phyloP scores from a whole-genome alignment of 768 basidiomycete genomes.

The Hebeloma cylindrosporum region DNA sequence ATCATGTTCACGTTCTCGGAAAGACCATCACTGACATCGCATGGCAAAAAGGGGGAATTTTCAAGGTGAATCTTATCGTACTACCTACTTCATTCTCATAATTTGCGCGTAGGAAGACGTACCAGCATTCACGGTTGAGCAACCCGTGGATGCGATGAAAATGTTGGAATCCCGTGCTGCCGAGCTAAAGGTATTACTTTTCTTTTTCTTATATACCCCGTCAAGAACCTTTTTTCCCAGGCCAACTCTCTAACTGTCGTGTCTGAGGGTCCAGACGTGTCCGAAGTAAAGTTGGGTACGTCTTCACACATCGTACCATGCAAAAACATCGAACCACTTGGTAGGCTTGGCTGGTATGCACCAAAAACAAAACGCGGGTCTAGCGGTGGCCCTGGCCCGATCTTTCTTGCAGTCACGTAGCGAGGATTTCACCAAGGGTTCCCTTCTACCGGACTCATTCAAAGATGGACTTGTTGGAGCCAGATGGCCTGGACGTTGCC shows the following conservation, averaged over 20 bases:
- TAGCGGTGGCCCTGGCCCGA: conserved; percentile 75
- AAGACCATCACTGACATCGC: conserved; percentile 89
- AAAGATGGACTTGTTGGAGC: conserved; percentile 63
- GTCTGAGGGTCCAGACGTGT: conserved; percentile 48
- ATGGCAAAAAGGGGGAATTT: conserved; percentile 95
- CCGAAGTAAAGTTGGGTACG: conserved; percentile 61
- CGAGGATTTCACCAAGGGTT: conserved; percentile 21
- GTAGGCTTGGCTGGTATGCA: conserved; percentile 84
- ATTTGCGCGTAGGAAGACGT: conserved; percentile 58
- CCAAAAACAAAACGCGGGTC: conserved; percentile 83
- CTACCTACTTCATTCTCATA: conserved; percentile 5
- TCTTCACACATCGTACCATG: neutral
- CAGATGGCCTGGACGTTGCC: conserved; percentile 95
- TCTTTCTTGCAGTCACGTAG: conserved; percentile 53
- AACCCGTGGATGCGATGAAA: conserved; percentile 65
- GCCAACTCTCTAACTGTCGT: conserved; percentile 70
- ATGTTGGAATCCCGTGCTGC: conserved; percentile 68
- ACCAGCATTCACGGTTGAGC: conserved; percentile 82
- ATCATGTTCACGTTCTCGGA: conserved; percentile 86
- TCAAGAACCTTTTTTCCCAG: conserved; percentile 8
- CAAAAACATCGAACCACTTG: conserved; percentile 6
- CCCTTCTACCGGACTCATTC: conserved; percentile 58
- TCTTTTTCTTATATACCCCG: neutral
- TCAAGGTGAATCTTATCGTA: conserved; percentile 55
- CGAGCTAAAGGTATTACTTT: conserved; percentile 55